Base-by-base conservation (phyloP, 129 eudicot species). In the Escallonia herrerae region DNA sequence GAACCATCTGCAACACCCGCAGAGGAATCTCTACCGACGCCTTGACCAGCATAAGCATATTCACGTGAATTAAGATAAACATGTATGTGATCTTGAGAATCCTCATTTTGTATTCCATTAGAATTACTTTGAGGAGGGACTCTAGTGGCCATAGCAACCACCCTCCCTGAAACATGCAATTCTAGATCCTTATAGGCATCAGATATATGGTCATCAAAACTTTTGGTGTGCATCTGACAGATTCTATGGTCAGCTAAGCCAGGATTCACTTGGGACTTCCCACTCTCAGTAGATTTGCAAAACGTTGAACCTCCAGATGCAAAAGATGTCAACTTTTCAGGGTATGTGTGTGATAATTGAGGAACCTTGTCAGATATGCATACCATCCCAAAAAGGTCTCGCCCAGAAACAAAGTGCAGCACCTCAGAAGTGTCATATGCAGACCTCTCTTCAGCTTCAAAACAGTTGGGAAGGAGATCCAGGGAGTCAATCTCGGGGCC, bases 401-500 rank as follows among this genome's bases (percentile, higher is more conserved):
- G 76, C 7, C 98, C 96, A n/a, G 96, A 86, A 62, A 93, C 96
- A 68, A 93, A 72, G 73, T 93, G 98, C 55, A 93, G 86, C 62
- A 93, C 90, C 80, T 93, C 95, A 2, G 79, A 74, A 53, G 95
- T 93, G 58, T 71, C 86, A 59, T 67, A 40, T 39, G 63, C 70
- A 47, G 98, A 93, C 77, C 98, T 75, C 74, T 79, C 98, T 65
- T 93, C 98, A 45, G 98, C 98, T 80, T 93, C 98, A 62, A 93
- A 93, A 65, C 85, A 74, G 39, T 88, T 82, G 48, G 98, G 98
- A 68, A 93, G 96, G 63, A 85, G 81, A 68, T 93, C 90, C 77
- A 83, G 58, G 15, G 87, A 81, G 39, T 81, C 84, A 56, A 93
- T 79, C 55, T 81, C 84, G 47, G 98, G 98, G 52, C 98, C 98